Conservation (phyloP, 176 grass and related monocot genomes). For the Eragrostis curvula region DNA sequence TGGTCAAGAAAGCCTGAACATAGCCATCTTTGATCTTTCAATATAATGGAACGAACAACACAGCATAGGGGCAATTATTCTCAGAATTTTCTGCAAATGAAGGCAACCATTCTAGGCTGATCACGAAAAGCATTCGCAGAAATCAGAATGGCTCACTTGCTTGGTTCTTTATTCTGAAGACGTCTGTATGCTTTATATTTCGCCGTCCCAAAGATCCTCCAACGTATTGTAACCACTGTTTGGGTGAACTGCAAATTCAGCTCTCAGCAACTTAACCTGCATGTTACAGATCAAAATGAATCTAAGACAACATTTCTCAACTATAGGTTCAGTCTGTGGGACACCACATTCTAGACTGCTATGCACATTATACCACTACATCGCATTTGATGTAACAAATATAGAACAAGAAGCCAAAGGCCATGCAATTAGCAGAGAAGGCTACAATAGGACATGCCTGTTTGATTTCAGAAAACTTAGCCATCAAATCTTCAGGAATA, state of each 20-base stretch:
- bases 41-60: neutral
- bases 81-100: neutral
- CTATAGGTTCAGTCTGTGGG: neutral
- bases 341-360: neutral
- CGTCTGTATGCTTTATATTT: constrained; percentile 24
- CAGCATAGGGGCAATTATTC: too few relatives aligned
- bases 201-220: constrained; percentile 72
- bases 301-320: constrained; percentile 1
- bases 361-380: neutral
- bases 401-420: neutral
- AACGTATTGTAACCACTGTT: constrained; percentile 46
- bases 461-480: constrained; percentile 48
- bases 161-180: neutral
- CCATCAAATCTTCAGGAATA: constrained; percentile 57
- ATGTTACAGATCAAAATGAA: constrained; percentile 27
- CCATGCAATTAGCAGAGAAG: neutral
- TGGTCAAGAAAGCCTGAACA: neutral
- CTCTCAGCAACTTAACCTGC: constrained; percentile 46
- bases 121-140: neutral
- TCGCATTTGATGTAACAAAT: neutral
- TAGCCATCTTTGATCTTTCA: neutral
- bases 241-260: constrained; percentile 34
- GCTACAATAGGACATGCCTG: constrained; percentile 37
- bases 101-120: neutral
- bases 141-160: too few relatives aligned